A percentile compares a stretch with the other conserved stretches of the same genome.
phyloP scores from a whole-genome alignment of 495 filamentous ascomycete species.

The Glarea lozoyensis region DNA sequence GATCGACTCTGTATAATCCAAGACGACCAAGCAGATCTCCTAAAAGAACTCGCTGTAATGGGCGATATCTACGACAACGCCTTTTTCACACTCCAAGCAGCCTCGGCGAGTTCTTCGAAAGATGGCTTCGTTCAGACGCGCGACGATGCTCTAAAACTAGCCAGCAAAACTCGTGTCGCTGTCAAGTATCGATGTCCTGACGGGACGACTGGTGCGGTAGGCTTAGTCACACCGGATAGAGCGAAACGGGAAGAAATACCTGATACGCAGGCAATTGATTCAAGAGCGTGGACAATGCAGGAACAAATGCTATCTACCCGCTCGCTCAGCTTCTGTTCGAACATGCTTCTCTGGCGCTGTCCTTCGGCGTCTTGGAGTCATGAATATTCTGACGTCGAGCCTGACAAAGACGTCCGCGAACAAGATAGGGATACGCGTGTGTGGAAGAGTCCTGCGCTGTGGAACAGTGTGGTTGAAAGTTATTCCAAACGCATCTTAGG shows the following conservation, averaged over 20 bases:
- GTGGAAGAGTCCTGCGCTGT: background rate
- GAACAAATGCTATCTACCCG: background rate
- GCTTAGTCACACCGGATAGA: background rate
- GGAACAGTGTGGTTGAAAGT: background rate
- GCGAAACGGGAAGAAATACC: background rate
- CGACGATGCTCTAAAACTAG: too few relatives aligned
- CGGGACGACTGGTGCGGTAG: background rate
- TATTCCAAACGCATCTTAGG: background rate
- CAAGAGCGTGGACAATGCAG: background rate
- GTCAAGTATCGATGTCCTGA: background rate
- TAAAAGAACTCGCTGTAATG: background rate
- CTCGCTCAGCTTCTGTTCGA: too few relatives aligned
- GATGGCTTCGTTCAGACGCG: too few relatives aligned
- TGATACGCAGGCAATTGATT: background rate
- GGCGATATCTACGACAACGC: background rate
- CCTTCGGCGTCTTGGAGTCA: too few relatives aligned
- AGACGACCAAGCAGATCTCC: background rate
- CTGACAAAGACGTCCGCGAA: background rate
- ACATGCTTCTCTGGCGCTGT: too few relatives aligned
- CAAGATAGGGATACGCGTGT: background rate
- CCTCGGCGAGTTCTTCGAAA: background rate
- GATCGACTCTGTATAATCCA: slow-evolving; percentile 21
- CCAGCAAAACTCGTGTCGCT: background rate
- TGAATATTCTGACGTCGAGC: background rate
- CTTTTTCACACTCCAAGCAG: background rate